Evolutionary conservation across 805 yeast genomes (phyloP), one percentile per base, ranked within the genome.

Genomic region (Lachancea quebecensis): DNA sequence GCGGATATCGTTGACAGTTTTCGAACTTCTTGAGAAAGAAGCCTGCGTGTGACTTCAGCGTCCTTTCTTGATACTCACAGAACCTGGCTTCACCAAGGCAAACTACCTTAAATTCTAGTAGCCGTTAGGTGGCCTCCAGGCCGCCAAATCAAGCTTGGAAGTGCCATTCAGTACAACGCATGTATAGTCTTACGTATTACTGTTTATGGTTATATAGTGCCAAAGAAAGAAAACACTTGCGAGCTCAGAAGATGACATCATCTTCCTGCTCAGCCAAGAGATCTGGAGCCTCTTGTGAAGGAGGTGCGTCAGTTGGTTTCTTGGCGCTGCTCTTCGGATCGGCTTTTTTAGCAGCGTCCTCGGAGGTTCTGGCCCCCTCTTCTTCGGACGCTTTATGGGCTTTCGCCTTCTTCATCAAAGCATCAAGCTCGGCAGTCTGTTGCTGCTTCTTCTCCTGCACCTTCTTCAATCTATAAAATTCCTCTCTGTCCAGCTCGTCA

Each of bases 401-500:
- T 21, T 43, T 48, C 33, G 50, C 52, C 17, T 48, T 52, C 46
- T 63, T 67, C 56, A 62, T 50, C 47, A 77, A 85, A 16, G 72
- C 74, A 51, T 82, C 93, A 21, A 74, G 73, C 17, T 73, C 76
- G 3, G 86, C 89, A 16, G 74, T 76, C 44, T 85, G 91, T 47
- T 79, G 75, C 68, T 88, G 95, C 67, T 89, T 89, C 81, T 87
- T 88, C 61, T 86, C 95, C 67, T 89, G 96, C 43, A 91, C 96
- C 68, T 91, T 91, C 74, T 93, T 93, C 71, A 91, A 78, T 59
- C 99, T 77, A 71, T 90, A 93, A 64, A 91, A 91, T 69, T 91
- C 99, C 70, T 91, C 99, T 77, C 99, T 85, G 65, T 93, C 98
- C 65, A 93, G 77, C 70, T 91, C 99, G 68, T 93, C 99, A 62